These are phyloP conservation scores for Lodderomyces oxycetoniae DNA, from an alignment of 1,139 yeast genomes.

Conservation along the genomic window DNA sequence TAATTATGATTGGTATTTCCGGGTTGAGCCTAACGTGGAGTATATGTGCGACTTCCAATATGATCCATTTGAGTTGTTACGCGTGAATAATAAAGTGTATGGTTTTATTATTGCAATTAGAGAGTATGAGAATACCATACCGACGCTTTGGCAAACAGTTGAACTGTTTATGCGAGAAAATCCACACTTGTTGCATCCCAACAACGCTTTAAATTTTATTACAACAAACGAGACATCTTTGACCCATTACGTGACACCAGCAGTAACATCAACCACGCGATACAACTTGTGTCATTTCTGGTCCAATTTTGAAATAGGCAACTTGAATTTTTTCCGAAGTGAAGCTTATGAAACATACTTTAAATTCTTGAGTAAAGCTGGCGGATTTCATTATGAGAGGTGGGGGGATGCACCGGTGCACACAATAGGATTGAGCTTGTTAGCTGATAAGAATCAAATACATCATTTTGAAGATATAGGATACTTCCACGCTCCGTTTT, in stretches of 20 bases:
- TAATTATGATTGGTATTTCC: constrained; percentile 42
- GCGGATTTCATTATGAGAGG: constrained; percentile 87
- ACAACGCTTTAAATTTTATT: constrained; percentile 65
- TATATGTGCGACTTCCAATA: constrained; percentile 47
- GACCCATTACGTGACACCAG: constrained; percentile 19
- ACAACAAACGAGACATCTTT: constrained; percentile 53
- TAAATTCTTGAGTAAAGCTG: constrained; percentile 60
- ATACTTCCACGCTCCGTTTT: constrained; percentile 77
- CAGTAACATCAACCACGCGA: constrained; percentile 34
- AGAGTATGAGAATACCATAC: constrained; percentile 51
- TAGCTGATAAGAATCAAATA: constrained; percentile 63
- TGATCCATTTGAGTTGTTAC: constrained; percentile 39
- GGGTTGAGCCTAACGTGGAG: constrained; percentile 46
- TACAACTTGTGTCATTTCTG: constrained; percentile 93
- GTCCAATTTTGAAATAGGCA: constrained; percentile 90
- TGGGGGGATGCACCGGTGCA: constrained; percentile 99
- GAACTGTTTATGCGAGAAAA: constrained; percentile 56
- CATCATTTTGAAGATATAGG: constrained; percentile 93
- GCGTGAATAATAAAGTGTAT: constrained; percentile 33
- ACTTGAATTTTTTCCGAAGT: constrained; percentile 73
- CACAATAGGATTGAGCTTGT: constrained; percentile 64
- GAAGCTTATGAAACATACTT: constrained; percentile 67
- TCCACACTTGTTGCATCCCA: constrained; percentile 62
- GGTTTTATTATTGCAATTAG: constrained; percentile 43
- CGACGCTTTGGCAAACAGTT: constrained; percentile 72